Conservation (phyloP, 352 stramenopile species). For the Pythium insidiosum region DNA sequence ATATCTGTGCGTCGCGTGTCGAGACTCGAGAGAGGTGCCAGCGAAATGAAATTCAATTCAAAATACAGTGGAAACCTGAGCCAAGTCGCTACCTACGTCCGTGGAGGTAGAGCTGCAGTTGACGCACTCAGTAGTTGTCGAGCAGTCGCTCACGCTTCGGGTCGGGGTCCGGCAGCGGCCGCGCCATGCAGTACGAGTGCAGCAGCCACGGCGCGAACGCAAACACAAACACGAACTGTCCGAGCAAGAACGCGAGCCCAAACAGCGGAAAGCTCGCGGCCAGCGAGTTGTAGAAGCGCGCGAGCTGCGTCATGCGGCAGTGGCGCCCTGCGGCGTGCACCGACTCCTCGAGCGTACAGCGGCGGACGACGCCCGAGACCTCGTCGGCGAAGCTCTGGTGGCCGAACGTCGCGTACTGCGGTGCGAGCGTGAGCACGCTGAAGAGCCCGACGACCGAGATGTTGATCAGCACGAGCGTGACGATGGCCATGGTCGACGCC, state of each 20-base stretch:
- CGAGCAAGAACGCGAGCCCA: constrained; percentile 62
- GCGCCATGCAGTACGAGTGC: constrained; percentile 65
- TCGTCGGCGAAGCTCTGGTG: constrained; percentile 60
- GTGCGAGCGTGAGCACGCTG: constrained; percentile 67
- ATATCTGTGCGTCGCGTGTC: too few relatives aligned
- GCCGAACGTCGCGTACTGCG: constrained; percentile 81
- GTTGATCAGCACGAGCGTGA: constrained; percentile 76
- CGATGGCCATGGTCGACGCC: constrained; percentile 66
- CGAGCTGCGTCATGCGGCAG: constrained; percentile 73
- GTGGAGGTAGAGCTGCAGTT: too few relatives aligned
- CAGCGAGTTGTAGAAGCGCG: constrained; percentile 74
- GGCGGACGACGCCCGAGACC: constrained; percentile 24
- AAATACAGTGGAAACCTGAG: too few relatives aligned
- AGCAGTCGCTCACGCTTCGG: constrained; percentile 67
- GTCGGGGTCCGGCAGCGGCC: constrained; percentile 47
- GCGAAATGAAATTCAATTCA: too few relatives aligned
- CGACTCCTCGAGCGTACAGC: constrained; percentile 64
- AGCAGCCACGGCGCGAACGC: constrained; percentile 72
- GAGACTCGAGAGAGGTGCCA: too few relatives aligned
- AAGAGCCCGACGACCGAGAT: constrained; percentile 79
- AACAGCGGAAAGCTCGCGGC: constrained; percentile 69
- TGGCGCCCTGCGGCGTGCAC: too few relatives aligned
- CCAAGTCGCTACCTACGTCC: too few relatives aligned
- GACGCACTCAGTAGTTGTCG: constrained; percentile 42
- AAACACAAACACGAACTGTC: constrained; percentile 63